Conservation (phyloP, 2,329 filamentous ascomycete species). For the Cadophora sp. region DNA sequence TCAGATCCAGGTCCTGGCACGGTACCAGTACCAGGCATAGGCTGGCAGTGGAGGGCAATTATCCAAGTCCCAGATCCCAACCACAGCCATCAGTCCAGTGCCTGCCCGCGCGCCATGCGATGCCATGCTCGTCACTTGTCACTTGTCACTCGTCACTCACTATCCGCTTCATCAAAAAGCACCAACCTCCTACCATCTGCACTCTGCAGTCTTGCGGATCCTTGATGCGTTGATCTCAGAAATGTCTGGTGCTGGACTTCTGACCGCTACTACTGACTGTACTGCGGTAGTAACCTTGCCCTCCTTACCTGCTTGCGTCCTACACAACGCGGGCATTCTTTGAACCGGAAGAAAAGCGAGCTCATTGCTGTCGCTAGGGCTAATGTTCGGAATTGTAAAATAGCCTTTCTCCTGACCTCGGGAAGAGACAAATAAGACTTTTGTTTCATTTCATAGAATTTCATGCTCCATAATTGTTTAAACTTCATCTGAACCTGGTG, state of each 20-base stretch:
- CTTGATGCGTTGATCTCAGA: constrained; percentile 10
- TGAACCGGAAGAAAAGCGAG: constrained; percentile 5
- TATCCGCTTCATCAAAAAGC: background rate
- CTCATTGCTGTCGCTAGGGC: background rate
- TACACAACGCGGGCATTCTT: constrained; percentile 4
- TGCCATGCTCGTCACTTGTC: background rate
- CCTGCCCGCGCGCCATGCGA: too few species aligned
- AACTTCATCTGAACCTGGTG: constrained; percentile 19
- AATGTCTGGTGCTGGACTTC: constrained; percentile 13
- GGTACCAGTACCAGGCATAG: background rate
- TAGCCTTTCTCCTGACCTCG: background rate
- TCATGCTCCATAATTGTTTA: background rate
- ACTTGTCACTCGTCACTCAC: background rate
- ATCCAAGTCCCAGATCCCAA: background rate
- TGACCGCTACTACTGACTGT: constrained; percentile 28
- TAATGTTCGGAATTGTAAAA: background rate
- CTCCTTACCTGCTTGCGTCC: constrained; percentile 14
- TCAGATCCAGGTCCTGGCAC: constrained; percentile 8
- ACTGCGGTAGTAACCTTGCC: background rate
- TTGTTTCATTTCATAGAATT: constrained; percentile 18
- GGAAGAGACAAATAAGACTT: background rate
- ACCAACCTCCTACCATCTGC: constrained; percentile 6
- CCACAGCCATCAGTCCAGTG: background rate
- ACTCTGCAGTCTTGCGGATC: constrained; percentile 25
- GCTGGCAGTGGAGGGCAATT: background rate